phyloP scores from a whole-genome alignment of 305 asterid genomes.

The Fraxinus floribunda region DNA sequence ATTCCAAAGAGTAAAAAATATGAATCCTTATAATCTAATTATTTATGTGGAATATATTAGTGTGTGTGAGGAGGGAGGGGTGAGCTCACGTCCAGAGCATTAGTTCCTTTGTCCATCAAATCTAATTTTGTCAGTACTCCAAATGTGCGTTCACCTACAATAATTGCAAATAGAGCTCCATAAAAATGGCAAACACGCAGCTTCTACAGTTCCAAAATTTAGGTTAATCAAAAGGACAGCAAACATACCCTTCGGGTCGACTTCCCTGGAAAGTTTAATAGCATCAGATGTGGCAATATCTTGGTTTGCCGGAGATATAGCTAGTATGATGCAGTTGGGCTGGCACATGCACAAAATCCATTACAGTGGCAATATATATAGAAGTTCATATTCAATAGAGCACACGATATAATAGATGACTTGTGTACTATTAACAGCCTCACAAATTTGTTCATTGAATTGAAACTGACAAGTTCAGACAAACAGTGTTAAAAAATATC shows the following conservation, averaged over 20 bases:
- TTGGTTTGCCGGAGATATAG: conserved; percentile 95
- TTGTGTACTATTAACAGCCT: background rate
- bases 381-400: background rate
- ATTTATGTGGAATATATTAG: background rate
- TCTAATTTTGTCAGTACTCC: conserved; percentile 95
- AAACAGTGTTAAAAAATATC: background rate
- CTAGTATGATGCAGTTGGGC: conserved; percentile 91
- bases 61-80: background rate
- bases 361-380: background rate
- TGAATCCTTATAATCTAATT: background rate
- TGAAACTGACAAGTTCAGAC: background rate
- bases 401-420: background rate
- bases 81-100: conserved; percentile 74
- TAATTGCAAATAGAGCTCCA: conserved; percentile 18
- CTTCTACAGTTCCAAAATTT: conserved; percentile 3
- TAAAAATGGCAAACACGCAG: conserved; percentile 21
- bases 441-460: background rate
- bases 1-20: background rate
- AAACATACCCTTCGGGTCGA: conserved; percentile 71
- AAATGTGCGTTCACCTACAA: conserved; percentile 89
- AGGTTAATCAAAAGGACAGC: conserved; percentile 5
- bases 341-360: conserved; percentile 22
- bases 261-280: conserved; percentile 83
- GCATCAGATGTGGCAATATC: conserved; percentile 99
- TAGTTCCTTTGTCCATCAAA: conserved; percentile 97